Conservation (phyloP, 1,284 basidiomycete genomes). For the Papiliotrema terrestris region DNA sequence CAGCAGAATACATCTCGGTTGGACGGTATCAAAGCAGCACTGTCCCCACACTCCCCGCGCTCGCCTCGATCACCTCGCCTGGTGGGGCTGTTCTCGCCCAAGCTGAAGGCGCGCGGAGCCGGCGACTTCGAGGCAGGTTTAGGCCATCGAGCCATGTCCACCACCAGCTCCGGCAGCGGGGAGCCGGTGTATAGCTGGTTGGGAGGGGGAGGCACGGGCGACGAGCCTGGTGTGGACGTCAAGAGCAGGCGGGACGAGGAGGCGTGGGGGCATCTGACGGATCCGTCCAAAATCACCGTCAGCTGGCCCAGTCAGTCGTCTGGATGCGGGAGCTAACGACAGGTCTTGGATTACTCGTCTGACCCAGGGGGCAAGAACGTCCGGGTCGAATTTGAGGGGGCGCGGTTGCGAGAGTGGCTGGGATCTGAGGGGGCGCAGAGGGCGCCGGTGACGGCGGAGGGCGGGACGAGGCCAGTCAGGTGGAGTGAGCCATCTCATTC, state of each 20-base stretch:
- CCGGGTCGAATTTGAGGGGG: constrained; percentile 41
- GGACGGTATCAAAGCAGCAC: not conserved
- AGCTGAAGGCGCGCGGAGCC: not conserved
- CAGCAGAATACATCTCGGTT: not conserved
- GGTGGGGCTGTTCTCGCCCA: not conserved
- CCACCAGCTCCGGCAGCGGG: not conserved
- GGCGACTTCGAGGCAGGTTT: not conserved
- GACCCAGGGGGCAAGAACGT: constrained; percentile 39
- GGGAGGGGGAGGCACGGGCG: constrained; percentile 42
- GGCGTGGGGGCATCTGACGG: constrained; percentile 37
- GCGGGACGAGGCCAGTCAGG: constrained; percentile 34
- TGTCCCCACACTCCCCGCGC: not conserved
- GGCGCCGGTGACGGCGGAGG: constrained; percentile 21
- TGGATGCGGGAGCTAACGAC: not conserved
- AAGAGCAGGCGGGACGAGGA: constrained; percentile 39
- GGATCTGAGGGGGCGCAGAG: constrained; percentile 32
- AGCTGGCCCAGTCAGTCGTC: not conserved
- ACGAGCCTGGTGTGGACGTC: constrained; percentile 50
- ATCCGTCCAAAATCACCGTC: constrained; percentile 31
- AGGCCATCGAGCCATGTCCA: not conserved
- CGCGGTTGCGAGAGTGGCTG: constrained; percentile 40
- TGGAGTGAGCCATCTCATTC: constrained; percentile 34
- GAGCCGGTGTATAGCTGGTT: constrained; percentile 33
- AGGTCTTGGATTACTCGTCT: constrained; percentile 46
- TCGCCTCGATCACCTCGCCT: not conserved